Conservation (phyloP, 768 basidiomycete genomes). For the Mrakia gelida region DNA sequence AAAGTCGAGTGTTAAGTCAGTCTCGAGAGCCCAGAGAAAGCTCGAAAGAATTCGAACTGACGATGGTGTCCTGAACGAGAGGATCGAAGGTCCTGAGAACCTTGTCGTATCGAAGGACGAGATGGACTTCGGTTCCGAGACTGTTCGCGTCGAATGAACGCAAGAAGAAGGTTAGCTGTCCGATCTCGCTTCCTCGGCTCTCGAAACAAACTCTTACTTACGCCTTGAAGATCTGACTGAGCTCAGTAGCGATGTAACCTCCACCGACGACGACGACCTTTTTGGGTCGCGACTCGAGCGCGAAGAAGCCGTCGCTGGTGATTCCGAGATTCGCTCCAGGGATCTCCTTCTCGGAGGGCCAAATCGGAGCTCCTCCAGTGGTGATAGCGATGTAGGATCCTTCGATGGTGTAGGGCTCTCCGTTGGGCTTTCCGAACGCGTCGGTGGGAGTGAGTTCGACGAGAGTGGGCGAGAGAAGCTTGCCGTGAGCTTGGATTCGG, state of each 20-base stretch:
- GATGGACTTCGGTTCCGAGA: slow-evolving; percentile 14
- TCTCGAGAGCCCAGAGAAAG: neutral
- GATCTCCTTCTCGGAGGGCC: slow-evolving; percentile 81
- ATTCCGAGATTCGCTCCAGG: slow-evolving; percentile 46
- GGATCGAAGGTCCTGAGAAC: slow-evolving; percentile 15
- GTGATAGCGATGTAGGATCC: slow-evolving; percentile 76
- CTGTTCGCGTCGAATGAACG: slow-evolving; percentile 59
- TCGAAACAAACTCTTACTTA: neutral
- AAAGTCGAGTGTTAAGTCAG: neutral
- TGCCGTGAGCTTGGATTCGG: slow-evolving; percentile 19
- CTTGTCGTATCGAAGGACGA: slow-evolving; percentile 9
- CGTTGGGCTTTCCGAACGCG: slow-evolving; percentile 36
- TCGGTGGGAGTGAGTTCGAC: slow-evolving; percentile 62
- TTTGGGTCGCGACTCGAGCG: slow-evolving; percentile 16
- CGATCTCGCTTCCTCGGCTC: neutral
- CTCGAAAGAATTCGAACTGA: neutral
- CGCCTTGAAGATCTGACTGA: slow-evolving; percentile 19
- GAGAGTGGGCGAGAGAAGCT: slow-evolving; percentile 59
- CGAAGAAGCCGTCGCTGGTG: slow-evolving; percentile 24
- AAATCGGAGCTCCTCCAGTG: slow-evolving; percentile 75
- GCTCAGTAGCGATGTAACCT: slow-evolving; percentile 9
- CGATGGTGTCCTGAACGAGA: slow-evolving; percentile 18
- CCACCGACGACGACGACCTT: slow-evolving; percentile 9
- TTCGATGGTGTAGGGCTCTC: slow-evolving; percentile 68
- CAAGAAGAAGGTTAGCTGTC: slow-evolving; percentile 58